These are phyloP conservation scores for Haplosporangium sp. DNA, from an alignment of 371 early-diverging fungal genomes.

Conservation along the genomic window DNA sequence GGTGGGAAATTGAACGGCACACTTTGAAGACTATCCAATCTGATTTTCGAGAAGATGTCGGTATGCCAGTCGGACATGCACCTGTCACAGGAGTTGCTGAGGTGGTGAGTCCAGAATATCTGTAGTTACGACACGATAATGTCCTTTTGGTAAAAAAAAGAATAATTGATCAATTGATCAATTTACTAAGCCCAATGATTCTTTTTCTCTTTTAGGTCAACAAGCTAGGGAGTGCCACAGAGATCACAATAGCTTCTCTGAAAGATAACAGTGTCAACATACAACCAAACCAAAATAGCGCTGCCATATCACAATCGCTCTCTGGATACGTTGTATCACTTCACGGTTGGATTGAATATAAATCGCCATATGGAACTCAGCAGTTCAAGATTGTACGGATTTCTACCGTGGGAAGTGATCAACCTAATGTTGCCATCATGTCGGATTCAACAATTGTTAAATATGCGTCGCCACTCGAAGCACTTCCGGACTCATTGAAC, in stretches of 20 bases:
- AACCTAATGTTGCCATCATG: slow-evolving; percentile 25
- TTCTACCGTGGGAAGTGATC: slow-evolving; percentile 15
- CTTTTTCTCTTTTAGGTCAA: slow-evolving; percentile 12
- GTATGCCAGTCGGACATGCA: slow-evolving; percentile 5
- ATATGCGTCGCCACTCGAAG: neutral
- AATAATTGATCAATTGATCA: neutral
- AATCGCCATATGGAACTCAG: slow-evolving; percentile 37
- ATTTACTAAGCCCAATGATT: neutral
- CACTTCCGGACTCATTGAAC: neutral
- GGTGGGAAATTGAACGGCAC: slow-evolving; percentile 26
- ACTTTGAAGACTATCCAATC: neutral
- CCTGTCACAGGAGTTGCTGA: slow-evolving; percentile 8
- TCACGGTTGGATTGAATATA: slow-evolving; percentile 32
- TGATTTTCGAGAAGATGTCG: slow-evolving; percentile 12
- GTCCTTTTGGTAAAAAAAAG: neutral
- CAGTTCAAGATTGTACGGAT: slow-evolving; percentile 18
- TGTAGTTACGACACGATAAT: too few relatives aligned
- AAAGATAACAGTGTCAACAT: neutral
- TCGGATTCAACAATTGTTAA: slow-evolving; percentile 25
- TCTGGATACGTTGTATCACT: slow-evolving; percentile 30
- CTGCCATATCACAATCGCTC: slow-evolving; percentile 36
- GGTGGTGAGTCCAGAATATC: slow-evolving; percentile 11
- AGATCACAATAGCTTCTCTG: neutral
- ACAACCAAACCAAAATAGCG: neutral
- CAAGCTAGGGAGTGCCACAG: slow-evolving; percentile 30